Evolutionary conservation across 2,329 filamentous ascomycete genomes (phyloP).

Genomic region (Trichoderma sp.): DNA sequence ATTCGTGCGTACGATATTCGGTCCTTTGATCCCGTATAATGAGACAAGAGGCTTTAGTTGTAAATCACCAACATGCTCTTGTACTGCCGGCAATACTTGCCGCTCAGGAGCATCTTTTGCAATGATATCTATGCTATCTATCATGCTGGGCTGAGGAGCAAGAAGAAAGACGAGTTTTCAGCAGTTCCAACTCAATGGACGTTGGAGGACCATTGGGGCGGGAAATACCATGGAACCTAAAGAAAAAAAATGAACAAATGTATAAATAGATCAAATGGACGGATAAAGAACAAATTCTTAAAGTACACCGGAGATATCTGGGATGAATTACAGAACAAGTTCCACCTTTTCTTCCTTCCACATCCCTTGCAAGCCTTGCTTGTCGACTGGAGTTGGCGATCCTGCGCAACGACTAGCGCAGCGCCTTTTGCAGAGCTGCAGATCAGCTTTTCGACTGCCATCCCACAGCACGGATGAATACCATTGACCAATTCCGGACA

Average conservation of each 20-base stretch:
- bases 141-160: neutral
- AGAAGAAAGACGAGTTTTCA: neutral
- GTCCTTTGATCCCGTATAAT: slow-evolving; percentile 21
- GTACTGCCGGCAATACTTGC: neutral
- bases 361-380: neutral
- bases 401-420: neutral
- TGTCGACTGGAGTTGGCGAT: neutral
- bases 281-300: slow-evolving; percentile 1
- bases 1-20: slow-evolving; percentile 22
- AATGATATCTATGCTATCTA: neutral
- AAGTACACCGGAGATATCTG: neutral
- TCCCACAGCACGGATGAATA: neutral
- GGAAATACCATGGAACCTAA: neutral
- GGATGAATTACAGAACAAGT: neutral
- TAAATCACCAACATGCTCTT: neutral
- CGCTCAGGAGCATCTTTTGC: too few relatives aligned
- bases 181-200: neutral
- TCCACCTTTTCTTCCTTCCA: neutral
- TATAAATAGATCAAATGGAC: neutral
- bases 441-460: neutral
- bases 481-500: neutral
- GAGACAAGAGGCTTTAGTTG: neutral
- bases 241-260: neutral
- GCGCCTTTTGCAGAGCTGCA: neutral
- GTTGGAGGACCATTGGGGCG: neutral